Conservation (phyloP, 2,329 filamentous ascomycete species). For the Fusarium nanum region DNA sequence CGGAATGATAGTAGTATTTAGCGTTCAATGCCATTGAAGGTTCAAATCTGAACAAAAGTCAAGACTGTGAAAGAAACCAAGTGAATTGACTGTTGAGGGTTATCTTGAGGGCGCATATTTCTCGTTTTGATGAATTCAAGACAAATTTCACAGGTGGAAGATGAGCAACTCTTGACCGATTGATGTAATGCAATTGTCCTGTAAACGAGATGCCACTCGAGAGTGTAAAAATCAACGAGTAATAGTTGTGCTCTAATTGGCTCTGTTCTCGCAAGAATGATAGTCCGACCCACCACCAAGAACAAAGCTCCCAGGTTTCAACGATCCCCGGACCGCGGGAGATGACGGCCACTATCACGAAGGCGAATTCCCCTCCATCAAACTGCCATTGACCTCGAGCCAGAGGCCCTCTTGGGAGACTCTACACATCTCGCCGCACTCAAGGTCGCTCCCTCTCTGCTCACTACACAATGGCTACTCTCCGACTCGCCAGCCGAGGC, state of each 20-base stretch:
- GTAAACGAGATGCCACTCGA: constrained; percentile 13
- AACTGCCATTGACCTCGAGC: constrained; percentile 53
- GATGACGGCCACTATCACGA: constrained; percentile 51
- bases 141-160: neutral
- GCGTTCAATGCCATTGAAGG: neutral
- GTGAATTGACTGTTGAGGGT: neutral
- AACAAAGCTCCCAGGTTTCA: constrained; percentile 50
- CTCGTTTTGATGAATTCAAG: neutral
- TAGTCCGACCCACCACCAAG: constrained; percentile 48
- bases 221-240: constrained; percentile 42
- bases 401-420: constrained; percentile 52
- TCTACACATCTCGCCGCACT: constrained; percentile 46
- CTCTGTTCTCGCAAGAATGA: constrained; percentile 46
- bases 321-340: constrained; percentile 43
- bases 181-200: constrained; percentile 17
- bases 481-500: constrained; percentile 78
- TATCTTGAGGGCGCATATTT: neutral
- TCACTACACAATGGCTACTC: constrained; percentile 71
- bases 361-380: constrained; percentile 49
- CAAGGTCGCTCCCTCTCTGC: constrained; percentile 44
- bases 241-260: constrained; percentile 50
- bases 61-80: neutral
- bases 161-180: constrained; percentile 8
- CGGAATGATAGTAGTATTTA: neutral
- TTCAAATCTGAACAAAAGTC: neutral